Conservation (phyloP, 495 filamentous ascomycete genomes). For the Sphaerosporella brunnea region DNA sequence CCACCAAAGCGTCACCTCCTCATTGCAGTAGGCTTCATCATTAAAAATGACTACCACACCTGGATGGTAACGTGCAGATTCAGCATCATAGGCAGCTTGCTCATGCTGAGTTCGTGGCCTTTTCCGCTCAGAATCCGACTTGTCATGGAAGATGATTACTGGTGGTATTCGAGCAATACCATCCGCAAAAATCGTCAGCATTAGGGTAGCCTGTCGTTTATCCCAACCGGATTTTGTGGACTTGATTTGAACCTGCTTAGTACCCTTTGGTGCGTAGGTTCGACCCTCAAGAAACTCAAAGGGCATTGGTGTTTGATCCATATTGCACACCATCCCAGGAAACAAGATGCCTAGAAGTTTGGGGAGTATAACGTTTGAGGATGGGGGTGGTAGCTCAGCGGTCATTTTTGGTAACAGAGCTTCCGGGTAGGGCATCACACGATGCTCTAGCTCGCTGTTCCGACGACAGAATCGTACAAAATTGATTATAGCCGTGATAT, state of each 20-base stretch:
- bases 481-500: too few relatives aligned
- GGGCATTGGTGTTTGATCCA: slow-evolving; percentile 6
- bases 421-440: too few relatives aligned
- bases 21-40: background rate
- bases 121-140: background rate
- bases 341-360: too few relatives aligned
- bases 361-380: too few relatives aligned
- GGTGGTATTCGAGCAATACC: background rate
- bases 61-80: background rate
- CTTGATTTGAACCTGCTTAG: background rate
- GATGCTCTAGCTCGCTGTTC: too few relatives aligned
- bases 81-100: background rate
- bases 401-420: too few relatives aligned
- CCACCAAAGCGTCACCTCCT: background rate
- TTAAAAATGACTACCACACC: slow-evolving; percentile 1
- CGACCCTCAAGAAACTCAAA: slow-evolving; percentile 2
- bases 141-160: background rate
- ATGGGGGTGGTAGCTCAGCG: too few relatives aligned
- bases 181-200: slow-evolving; percentile 5
- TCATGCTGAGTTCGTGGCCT: background rate
- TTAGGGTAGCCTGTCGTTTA: slow-evolving; percentile 1
- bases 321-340: too few relatives aligned
- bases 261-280: background rate
- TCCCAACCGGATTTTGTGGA: background rate
- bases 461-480: too few relatives aligned